Base-by-base conservation (phyloP, 345 rosid species). In the Barbarea vulgaris region DNA sequence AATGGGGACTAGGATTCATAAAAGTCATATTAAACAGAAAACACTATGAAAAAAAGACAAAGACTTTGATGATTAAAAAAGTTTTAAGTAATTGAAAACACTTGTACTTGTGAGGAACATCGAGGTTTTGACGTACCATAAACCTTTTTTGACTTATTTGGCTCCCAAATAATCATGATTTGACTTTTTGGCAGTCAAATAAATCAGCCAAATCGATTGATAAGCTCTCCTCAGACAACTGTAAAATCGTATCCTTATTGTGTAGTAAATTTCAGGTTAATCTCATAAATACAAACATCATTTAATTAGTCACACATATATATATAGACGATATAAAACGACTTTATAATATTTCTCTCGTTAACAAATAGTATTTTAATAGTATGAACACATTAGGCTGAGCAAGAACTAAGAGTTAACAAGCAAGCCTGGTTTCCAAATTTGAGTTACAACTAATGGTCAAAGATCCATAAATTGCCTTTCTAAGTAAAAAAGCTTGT, bases 161-260 rank as follows among this genome's bases (percentile, higher is more conserved):
- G 75, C 61, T 79, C 78, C 81, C 41, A 61, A 37, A 56, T 51
- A 66, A 77, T 79, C 77, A 84, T 83, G 71, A 34, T 62, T 80
- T 84, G 81, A 83, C 80, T 51, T 54, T 58, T 64, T 54, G 25
- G 39, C 79, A 73, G 82, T 87, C 87, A 85, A 83, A 66, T 10
- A 62, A 76, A 58, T 70, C 83, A 33, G 75, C 84, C 80, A 50
- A 19, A 65, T 33, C 56, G 39, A 47, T 73, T 60, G 64, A 33
- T 66, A 50, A 47, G 41, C 36, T 30, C 67, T 15, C 19, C 61
- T 6, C 9, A 13, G 9, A 57, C 31, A 10, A 64, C 27, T 67
- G 17, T 59, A 19, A 27, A 48, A 5, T 51, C 47, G 6, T 27
- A 58, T 58, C 22, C 46, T 46, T 58, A 25, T 30, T 15, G 9